phyloP scores from a whole-genome alignment of 495 filamentous ascomycete species.

The Pyrenula aspistea region DNA sequence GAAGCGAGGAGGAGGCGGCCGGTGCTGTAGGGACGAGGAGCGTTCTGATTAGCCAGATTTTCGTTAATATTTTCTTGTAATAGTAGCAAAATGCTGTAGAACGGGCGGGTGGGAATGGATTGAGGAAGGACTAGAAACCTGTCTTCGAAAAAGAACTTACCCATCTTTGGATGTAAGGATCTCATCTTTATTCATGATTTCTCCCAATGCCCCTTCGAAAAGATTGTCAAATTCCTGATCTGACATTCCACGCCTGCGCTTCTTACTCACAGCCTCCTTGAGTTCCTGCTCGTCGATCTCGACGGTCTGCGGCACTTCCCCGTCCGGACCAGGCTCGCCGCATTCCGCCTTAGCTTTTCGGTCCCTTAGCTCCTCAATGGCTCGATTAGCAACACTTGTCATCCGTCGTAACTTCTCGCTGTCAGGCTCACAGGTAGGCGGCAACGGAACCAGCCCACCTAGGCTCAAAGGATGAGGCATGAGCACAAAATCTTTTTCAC shows the following conservation, averaged over 20 bases:
- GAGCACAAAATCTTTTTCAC: slow-evolving; percentile 78
- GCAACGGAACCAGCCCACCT: slow-evolving; percentile 67
- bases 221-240: slow-evolving; percentile 87
- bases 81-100: slow-evolving; percentile 10
- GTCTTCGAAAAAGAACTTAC: slow-evolving; percentile 56
- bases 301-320: slow-evolving; percentile 41
- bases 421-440: slow-evolving; percentile 92
- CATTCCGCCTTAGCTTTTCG: slow-evolving; percentile 84
- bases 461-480: slow-evolving; percentile 75
- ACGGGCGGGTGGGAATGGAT: background rate
- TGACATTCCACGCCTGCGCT: slow-evolving; percentile 65
- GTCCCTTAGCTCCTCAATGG: slow-evolving; percentile 77
- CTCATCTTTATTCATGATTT: slow-evolving; percentile 73
- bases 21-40: slow-evolving; percentile 50
- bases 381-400: slow-evolving; percentile 74
- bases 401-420: slow-evolving; percentile 82
- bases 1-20: slow-evolving; percentile 51
- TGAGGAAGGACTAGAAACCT: slow-evolving; percentile 2
- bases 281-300: slow-evolving; percentile 65
- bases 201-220: slow-evolving; percentile 76
- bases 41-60: slow-evolving; percentile 66
- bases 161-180: slow-evolving; percentile 54
- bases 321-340: slow-evolving; percentile 51
- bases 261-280: slow-evolving; percentile 59
- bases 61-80: slow-evolving; percentile 29